These are phyloP conservation scores for Diaporthe vexans DNA, from an alignment of 2,329 filamentous ascomycete species.

Conservation along the genomic window DNA sequence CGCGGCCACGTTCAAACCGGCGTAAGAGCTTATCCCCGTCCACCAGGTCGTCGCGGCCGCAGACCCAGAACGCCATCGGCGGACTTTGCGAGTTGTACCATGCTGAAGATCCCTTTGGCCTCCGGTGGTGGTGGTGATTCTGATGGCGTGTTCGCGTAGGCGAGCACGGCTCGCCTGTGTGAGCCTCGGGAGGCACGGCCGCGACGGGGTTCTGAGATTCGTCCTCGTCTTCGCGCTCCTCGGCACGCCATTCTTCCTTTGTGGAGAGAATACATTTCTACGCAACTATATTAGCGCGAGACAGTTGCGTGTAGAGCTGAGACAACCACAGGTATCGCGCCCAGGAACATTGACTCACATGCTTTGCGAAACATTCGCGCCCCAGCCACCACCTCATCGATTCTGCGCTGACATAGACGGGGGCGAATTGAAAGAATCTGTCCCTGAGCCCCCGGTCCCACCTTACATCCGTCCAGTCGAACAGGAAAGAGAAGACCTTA, in stretches of 20 bases:
- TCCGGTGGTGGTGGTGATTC: constrained; percentile 49
- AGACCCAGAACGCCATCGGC: constrained; percentile 90
- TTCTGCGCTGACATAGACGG: constrained; percentile 90
- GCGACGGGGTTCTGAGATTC: constrained; percentile 47
- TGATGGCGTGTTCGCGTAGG: constrained; percentile 45
- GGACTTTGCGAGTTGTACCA: constrained; percentile 89
- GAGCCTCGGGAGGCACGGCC: constrained; percentile 36
- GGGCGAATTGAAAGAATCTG: constrained; percentile 92
- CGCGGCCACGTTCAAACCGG: constrained; percentile 81
- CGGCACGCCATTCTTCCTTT: constrained; percentile 74
- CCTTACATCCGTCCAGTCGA: constrained; percentile 85
- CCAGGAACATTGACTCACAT: constrained; percentile 32
- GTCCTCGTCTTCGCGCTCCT: constrained; percentile 72
- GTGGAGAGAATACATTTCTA: constrained; percentile 92
- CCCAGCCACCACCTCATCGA: constrained; percentile 98
- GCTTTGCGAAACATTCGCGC: constrained; percentile 59
- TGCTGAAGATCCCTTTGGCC: constrained; percentile 67
- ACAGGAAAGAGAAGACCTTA: constrained; percentile 89
- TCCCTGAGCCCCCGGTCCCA: constrained; percentile 87
- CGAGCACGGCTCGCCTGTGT: constrained; percentile 13
- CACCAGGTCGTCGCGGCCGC: constrained; percentile 85
- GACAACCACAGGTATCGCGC: not conserved
- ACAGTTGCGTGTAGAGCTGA: not conserved
- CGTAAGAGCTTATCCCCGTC: constrained; percentile 82
- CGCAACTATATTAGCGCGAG: constrained; percentile 17